phyloP scores from a whole-genome alignment of 106 monocot species.

The Dendrobium catenatum region DNA sequence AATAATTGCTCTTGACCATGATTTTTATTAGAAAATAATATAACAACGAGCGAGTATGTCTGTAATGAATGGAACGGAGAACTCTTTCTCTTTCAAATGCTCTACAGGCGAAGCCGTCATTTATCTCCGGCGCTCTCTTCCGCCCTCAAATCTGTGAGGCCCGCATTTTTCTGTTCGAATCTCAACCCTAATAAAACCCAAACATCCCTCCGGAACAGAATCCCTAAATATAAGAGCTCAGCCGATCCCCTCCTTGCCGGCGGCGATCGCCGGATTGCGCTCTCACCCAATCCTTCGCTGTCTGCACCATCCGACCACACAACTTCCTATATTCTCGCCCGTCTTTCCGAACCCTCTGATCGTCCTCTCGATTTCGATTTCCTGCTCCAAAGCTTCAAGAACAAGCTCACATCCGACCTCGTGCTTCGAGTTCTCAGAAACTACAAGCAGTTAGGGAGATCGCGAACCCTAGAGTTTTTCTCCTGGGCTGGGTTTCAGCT shows the following conservation, averaged over 20 bases:
- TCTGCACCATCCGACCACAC: conserved; percentile 3
- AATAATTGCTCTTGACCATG: no score
- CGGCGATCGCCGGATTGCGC: neutral
- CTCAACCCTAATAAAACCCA: neutral
- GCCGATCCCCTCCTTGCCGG: neutral
- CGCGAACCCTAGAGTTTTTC: conserved; percentile 34
- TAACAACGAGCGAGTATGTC: no score
- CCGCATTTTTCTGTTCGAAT: conserved; percentile 3
- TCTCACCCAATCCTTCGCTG: neutral
- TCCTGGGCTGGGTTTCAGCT: conserved; percentile 36
- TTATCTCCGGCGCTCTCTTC: conserved; percentile 14
- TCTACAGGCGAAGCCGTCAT: neutral
- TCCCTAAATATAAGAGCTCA: neutral
- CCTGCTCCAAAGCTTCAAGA: conserved; percentile 13
- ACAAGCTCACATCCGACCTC: conserved; percentile 20
- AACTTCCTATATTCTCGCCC: conserved; percentile 10
- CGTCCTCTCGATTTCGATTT: conserved; percentile 1
- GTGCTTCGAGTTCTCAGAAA: conserved; percentile 18
- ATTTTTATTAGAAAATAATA: no score
- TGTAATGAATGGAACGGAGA: neutral
- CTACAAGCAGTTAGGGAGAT: conserved; percentile 18
- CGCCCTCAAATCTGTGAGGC: neutral
- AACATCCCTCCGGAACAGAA: neutral
- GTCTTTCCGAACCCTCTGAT: conserved; percentile 15
- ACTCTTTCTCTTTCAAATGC: neutral